Percentiles rank a stretch among this genome's conserved stretches.
phyloP scores from a whole-genome alignment of 2,329 filamentous ascomycete species.

The Xylariaceae sp. region DNA sequence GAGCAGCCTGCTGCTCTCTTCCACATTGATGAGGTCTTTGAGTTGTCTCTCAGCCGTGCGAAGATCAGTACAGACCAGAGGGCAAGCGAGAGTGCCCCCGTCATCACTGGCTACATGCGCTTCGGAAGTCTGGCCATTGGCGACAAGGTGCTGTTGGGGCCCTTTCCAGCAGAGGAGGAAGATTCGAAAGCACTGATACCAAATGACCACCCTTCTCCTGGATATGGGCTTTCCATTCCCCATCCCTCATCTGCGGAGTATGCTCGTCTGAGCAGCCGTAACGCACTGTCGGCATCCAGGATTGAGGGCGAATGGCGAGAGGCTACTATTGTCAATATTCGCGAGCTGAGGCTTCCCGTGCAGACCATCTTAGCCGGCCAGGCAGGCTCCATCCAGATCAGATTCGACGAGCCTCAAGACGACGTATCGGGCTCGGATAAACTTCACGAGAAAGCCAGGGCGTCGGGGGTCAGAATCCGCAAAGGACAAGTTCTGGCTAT shows the following conservation, averaged over 20 bases:
- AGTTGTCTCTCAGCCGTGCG: slow-evolving; percentile 56
- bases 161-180: slow-evolving; percentile 56
- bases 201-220: slow-evolving; percentile 40
- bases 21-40: slow-evolving; percentile 87
- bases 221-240: slow-evolving; percentile 43
- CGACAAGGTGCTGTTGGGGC: slow-evolving; percentile 71
- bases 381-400: slow-evolving; percentile 80
- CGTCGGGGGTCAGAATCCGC: slow-evolving; percentile 39
- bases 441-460: slow-evolving; percentile 20
- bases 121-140: slow-evolving; percentile 72
- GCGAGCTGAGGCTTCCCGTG: slow-evolving; percentile 80
- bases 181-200: slow-evolving; percentile 32
- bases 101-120: slow-evolving; percentile 79
- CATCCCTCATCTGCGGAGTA: slow-evolving; percentile 48
- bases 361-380: slow-evolving; percentile 69
- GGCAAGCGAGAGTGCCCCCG: slow-evolving; percentile 32
- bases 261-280: slow-evolving; percentile 43
- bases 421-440: slow-evolving; percentile 21
- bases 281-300: slow-evolving; percentile 42
- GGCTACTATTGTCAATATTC: slow-evolving; percentile 75
- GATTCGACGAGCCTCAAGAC: slow-evolving; percentile 40
- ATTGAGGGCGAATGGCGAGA: slow-evolving; percentile 67
- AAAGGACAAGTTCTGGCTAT: slow-evolving; percentile 81
- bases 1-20: slow-evolving; percentile 62
- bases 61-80: slow-evolving; percentile 21